These are phyloP conservation scores for Didymella pinodella DNA, from an alignment of 2,329 filamentous ascomycete species.

Conservation along the genomic window DNA sequence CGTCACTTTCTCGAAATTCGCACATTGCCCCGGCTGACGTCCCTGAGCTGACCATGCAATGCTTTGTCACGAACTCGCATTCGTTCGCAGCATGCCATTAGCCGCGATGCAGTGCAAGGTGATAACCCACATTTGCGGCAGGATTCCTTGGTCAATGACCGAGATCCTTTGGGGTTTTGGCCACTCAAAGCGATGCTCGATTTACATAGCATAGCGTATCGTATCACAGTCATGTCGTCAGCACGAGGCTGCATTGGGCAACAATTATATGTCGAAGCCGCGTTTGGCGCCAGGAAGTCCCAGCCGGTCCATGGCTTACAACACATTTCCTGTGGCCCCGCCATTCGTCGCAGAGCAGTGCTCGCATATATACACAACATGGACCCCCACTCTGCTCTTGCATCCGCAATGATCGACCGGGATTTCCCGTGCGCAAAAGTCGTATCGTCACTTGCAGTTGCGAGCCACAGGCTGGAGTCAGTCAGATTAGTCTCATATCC, in stretches of 20 bases:
- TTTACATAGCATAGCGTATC: background rate
- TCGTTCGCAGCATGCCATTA: constrained; percentile 3
- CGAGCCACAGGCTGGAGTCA: background rate
- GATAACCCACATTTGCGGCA: constrained; percentile 25
- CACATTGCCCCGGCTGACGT: constrained; percentile 11
- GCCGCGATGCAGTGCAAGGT: constrained; percentile 25
- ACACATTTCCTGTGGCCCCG: too few species aligned
- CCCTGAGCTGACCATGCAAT: constrained; percentile 17
- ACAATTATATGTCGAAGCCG: background rate
- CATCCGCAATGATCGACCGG: constrained; percentile 2
- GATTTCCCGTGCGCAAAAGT: background rate
- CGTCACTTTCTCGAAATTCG: constrained; percentile 16
- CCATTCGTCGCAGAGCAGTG: background rate
- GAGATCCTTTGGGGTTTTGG: background rate
- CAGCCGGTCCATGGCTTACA: background rate
- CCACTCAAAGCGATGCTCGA: background rate
- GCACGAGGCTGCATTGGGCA: background rate
- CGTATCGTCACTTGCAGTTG: background rate
- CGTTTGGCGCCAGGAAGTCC: constrained; percentile 3
- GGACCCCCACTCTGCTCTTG: background rate
- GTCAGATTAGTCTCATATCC: background rate
- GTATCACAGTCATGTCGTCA: constrained; percentile 2
- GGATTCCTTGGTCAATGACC: constrained; percentile 9
- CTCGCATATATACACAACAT: background rate
- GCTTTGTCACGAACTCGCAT: constrained; percentile 2